Evolutionary conservation across 768 basidiomycete genomes (phyloP).

Genomic region (Pleurotus giganteus): DNA sequence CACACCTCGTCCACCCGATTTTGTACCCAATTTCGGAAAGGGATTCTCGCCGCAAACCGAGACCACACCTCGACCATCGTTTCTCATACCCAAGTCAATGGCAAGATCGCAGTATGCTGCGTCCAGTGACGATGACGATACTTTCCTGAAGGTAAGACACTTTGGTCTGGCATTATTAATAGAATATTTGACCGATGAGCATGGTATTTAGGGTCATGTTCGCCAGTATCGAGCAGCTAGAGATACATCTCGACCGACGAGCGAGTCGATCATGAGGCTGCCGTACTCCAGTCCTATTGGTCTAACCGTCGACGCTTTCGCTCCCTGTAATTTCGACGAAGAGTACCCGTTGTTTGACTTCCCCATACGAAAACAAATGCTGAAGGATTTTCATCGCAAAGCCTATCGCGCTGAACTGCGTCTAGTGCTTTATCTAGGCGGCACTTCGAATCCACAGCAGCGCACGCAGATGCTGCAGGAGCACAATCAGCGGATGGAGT

Average conservation of each 20-base stretch:
- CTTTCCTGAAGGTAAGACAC: neutral
- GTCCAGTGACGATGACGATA: neutral
- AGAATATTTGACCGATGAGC: neutral
- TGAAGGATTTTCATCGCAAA: conserved; percentile 1
- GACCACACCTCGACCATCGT: neutral
- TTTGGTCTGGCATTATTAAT: neutral
- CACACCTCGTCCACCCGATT: conserved; percentile 5
- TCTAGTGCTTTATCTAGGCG: neutral
- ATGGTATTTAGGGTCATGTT: neutral
- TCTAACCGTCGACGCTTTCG: neutral
- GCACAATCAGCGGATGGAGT: neutral
- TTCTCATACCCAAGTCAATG: neutral
- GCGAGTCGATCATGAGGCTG: neutral
- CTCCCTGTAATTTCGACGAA: neutral
- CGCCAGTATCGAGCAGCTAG: neutral
- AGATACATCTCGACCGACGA: neutral
- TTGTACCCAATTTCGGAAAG: conserved; percentile 1
- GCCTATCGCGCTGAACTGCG: neutral
- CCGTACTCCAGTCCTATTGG: neutral
- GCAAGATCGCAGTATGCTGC: neutral
- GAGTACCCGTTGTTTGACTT: neutral
- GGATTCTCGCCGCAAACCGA: neutral
- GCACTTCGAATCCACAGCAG: neutral
- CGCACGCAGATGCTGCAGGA: neutral
- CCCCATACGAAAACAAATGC: neutral